These are phyloP conservation scores for Plenodomus tracheiphilus DNA, from an alignment of 2,329 filamentous ascomycete species.

Conservation along the genomic window DNA sequence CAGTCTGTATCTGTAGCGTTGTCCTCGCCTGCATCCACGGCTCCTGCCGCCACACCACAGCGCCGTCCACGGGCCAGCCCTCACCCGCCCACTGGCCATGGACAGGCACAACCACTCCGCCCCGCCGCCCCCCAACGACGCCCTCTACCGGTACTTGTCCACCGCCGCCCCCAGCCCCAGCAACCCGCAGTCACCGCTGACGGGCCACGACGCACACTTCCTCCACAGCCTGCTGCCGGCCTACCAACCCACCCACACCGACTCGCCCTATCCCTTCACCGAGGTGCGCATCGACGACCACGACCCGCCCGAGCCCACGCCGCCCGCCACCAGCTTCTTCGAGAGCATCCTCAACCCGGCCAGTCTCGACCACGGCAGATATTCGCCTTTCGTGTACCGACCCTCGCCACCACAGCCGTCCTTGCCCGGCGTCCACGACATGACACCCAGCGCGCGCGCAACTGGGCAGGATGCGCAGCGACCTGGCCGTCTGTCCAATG, in stretches of 20 bases:
- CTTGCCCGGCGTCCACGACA: conserved; percentile 3
- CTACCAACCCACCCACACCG: conserved; percentile 3
- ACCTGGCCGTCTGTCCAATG: conserved; percentile 35
- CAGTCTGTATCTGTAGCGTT: no score
- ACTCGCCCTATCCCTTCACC: conserved; percentile 2
- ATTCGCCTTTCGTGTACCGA: conserved; percentile 15
- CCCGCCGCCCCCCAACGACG: no score
- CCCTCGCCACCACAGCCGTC: conserved; percentile 2
- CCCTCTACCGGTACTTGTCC: no score
- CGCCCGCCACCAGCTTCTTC: conserved; percentile 28
- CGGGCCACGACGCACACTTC: conserved; percentile 5
- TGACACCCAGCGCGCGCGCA: conserved; percentile 22
- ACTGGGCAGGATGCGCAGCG: conserved; percentile 12
- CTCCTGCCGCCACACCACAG: no score
- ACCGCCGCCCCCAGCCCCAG: background rate
- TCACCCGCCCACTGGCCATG: no score
- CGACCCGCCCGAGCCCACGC: conserved; percentile 19
- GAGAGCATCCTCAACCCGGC: conserved; percentile 36
- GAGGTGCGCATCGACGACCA: conserved; percentile 3
- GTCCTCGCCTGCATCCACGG: no score
- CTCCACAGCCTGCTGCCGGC: conserved; percentile 1
- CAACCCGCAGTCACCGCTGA: background rate
- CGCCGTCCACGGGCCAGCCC: no score
- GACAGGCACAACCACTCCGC: no score
- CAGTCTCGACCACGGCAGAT: conserved; percentile 17